Conservation (phyloP, 2,329 filamentous ascomycete species). For the Phyllosticta citribraziliensis region DNA sequence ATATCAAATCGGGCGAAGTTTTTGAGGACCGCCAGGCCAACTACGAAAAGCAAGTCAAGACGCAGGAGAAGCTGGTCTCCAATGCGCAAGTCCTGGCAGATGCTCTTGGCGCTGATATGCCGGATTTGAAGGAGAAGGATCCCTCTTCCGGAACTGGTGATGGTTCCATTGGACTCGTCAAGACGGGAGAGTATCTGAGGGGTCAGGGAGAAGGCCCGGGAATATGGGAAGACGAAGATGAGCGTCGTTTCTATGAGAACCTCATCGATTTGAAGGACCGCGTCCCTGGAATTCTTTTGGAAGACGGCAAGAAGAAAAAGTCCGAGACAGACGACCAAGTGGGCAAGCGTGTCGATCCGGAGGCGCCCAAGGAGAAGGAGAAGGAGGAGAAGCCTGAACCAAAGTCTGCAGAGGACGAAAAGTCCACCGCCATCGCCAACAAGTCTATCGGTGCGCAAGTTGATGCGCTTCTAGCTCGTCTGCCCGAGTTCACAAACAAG, state of each 20-base stretch:
- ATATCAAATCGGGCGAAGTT: conserved; percentile 95
- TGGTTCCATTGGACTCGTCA: conserved; percentile 82
- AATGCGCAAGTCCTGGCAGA: conserved; percentile 91
- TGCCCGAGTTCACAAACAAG: conserved; percentile 88
- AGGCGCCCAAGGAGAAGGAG: conserved; percentile 41
- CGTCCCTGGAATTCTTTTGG: conserved; percentile 84
- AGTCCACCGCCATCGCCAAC: conserved; percentile 90
- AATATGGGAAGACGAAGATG: conserved; percentile 98
- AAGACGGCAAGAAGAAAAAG: conserved; percentile 94
- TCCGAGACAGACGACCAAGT: conserved; percentile 68
- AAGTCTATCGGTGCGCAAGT: conserved; percentile 97
- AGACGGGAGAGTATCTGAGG: conserved; percentile 84
- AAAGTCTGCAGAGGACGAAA: conserved; percentile 61
- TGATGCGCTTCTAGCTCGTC: conserved; percentile 72
- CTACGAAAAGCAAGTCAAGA: conserved; percentile 87
- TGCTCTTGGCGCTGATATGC: conserved; percentile 83
- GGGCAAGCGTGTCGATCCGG: conserved; percentile 59
- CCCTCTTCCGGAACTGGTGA: conserved; percentile 55
- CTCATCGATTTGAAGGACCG: conserved; percentile 90
- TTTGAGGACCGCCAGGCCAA: conserved; percentile 95
- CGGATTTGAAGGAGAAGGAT: conserved; percentile 77
- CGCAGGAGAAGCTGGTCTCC: conserved; percentile 78
- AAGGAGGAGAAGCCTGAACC: conserved; percentile 26
- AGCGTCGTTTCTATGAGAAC: conserved; percentile 96
- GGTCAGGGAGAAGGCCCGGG: conserved; percentile 84